These are phyloP conservation scores for Alloascoidea hylecoeti DNA, from an alignment of 805 yeast species.

Conservation along the genomic window DNA sequence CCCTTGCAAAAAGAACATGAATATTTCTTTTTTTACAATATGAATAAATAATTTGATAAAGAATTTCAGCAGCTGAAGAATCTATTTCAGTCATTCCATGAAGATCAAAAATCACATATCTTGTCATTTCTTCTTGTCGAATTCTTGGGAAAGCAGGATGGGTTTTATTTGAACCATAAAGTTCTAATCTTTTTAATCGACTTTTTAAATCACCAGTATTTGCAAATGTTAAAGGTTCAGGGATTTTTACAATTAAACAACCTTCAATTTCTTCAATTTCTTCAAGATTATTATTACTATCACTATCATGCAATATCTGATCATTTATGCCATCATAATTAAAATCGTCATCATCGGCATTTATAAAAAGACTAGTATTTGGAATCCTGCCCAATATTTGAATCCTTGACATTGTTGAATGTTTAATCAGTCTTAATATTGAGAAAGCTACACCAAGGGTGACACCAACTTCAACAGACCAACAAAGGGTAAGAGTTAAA, in stretches of 20 bases:
- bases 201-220: slow-evolving; percentile 66
- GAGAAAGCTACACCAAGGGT: slow-evolving; percentile 78
- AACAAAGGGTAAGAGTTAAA: slow-evolving; percentile 44
- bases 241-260: slow-evolving; percentile 63
- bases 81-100: slow-evolving; percentile 75
- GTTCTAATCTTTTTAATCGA: slow-evolving; percentile 55
- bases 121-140: slow-evolving; percentile 30
- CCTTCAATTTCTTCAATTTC: slow-evolving; percentile 42
- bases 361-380: slow-evolving; percentile 46
- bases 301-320: too few relatives aligned
- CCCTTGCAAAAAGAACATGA: slow-evolving; percentile 44
- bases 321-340: slow-evolving; percentile 21
- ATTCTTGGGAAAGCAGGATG: slow-evolving; percentile 62
- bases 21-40: slow-evolving; percentile 39
- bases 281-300: slow-evolving; percentile 4
- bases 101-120: slow-evolving; percentile 58
- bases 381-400: slow-evolving; percentile 66
- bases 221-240: slow-evolving; percentile 84
- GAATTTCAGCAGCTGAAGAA: slow-evolving; percentile 64
- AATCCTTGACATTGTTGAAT: slow-evolving; percentile 70
- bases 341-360: slow-evolving; percentile 44
- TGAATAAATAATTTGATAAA: slow-evolving; percentile 41
- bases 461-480: slow-evolving; percentile 83
- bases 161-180: slow-evolving; percentile 56
- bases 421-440: slow-evolving; percentile 62